phyloP scores from a whole-genome alignment of 129 eudicot species.

The Flaveria ramosissima region DNA sequence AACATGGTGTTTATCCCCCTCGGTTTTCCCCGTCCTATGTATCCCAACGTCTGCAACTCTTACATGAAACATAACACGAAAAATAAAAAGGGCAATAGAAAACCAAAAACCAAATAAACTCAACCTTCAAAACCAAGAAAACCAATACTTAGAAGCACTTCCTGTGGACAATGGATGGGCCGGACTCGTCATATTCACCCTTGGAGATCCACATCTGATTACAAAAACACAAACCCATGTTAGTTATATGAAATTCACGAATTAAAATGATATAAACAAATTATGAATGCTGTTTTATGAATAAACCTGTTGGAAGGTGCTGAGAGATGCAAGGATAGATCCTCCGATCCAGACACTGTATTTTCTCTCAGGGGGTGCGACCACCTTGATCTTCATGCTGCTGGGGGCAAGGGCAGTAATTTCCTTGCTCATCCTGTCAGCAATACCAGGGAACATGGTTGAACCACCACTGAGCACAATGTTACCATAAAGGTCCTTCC shows the following conservation, averaged over 20 bases:
- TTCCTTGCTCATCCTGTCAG: conserved; percentile 85
- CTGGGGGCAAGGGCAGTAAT: conserved; percentile 83
- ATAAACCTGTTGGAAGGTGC: conserved; percentile 83
- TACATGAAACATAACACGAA: conserved; percentile 49
- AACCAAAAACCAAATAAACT: conserved; percentile 51
- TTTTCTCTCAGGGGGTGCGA: conserved; percentile 78
- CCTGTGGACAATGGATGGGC: conserved; percentile 83
- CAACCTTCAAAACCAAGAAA: conserved; percentile 47
- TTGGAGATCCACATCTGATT: conserved; percentile 82
- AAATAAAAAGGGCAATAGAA: conserved; percentile 35
- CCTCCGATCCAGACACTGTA: conserved; percentile 91
- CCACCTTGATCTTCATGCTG: conserved; percentile 87
- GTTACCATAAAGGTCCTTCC: conserved; percentile 79
- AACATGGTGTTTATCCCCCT: conserved; percentile 38
- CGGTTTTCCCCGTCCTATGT: conserved; percentile 19
- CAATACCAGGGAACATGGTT: conserved; percentile 80
- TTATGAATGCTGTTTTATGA: neutral
- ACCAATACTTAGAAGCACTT: conserved; percentile 68
- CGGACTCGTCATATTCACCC: conserved; percentile 81
- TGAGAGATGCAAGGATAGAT: conserved; percentile 74
- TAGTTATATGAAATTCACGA: neutral
- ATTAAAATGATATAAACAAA: neutral
- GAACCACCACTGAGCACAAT: conserved; percentile 82
- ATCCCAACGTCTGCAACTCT: conserved; percentile 43
- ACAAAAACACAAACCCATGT: neutral